Percentiles rank a stretch among this genome's conserved stretches.
Evolutionary conservation across 1,284 basidiomycete genomes (phyloP).

Genomic region (Pseudozyma pruni): DNA sequence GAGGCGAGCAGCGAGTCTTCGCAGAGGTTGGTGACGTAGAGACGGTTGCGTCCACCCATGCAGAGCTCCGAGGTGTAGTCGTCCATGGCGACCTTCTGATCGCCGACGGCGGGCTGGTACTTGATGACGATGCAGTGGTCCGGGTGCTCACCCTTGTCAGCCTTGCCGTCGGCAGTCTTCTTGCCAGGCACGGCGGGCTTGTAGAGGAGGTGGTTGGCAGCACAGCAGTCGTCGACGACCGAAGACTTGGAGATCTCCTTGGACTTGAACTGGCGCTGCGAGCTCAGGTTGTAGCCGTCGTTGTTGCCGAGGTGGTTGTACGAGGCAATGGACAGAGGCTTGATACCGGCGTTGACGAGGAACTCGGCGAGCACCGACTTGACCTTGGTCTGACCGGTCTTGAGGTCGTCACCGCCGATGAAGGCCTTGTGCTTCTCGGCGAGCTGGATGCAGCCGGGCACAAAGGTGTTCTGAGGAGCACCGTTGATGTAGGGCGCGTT

Average conservation of each 20-base stretch:
- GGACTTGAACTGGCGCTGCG: conserved; percentile 92
- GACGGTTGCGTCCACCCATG: conserved; percentile 72
- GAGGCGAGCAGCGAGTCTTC: conserved; percentile 94
- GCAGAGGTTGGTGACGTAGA: conserved; percentile 54
- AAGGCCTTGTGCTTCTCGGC: conserved; percentile 90
- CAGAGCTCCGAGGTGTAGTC: conserved; percentile 93
- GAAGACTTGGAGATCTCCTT: conserved; percentile 90
- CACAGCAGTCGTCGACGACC: conserved; percentile 81
- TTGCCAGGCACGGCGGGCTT: conserved; percentile 74
- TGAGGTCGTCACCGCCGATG: conserved; percentile 98
- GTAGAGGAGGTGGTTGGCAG: conserved; percentile 87
- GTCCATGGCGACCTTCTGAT: conserved; percentile 87
- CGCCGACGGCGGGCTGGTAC: conserved; percentile 83
- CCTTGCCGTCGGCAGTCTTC: conserved; percentile 69
- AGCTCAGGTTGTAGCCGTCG: conserved; percentile 90
- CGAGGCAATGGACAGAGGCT: conserved; percentile 92
- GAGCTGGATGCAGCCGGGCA: conserved; percentile 91
- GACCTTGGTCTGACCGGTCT: conserved; percentile 73
- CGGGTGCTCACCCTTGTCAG: conserved; percentile 87
- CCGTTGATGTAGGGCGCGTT: conserved; percentile 96
- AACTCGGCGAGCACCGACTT: conserved; percentile 95
- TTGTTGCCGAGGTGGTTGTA: conserved; percentile 99
- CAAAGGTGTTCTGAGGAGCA: conserved; percentile 98
- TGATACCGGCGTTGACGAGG: conserved; percentile 98
- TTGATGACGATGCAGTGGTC: conserved; percentile 88